Percentiles rank a stretch among this genome's conserved stretches.
Evolutionary conservation across 176 grass and related monocot genomes (phyloP).

Genomic region (Triticum urartu): DNA sequence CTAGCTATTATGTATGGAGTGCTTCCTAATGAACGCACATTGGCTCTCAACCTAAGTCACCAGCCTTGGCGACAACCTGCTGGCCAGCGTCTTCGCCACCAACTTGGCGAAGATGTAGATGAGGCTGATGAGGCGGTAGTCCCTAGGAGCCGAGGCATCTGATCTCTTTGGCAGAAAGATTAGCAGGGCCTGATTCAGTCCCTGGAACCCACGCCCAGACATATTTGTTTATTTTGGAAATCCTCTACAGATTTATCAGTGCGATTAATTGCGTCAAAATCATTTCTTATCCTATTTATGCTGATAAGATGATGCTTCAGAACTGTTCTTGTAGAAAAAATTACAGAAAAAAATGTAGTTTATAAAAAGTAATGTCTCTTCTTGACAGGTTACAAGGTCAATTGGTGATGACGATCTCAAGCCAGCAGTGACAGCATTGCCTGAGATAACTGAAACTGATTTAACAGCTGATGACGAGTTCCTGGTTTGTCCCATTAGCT

Average conservation of each 20-base stretch:
- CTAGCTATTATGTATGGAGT: not conserved
- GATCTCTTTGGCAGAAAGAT: not conserved
- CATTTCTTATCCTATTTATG: conserved; percentile 6
- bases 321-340: not conserved
- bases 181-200: not conserved
- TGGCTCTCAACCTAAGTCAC: not conserved
- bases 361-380: conserved; percentile 15
- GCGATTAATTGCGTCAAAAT: not conserved
- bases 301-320: not conserved
- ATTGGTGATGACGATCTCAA: conserved; percentile 96
- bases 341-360: not conserved
- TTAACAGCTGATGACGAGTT: conserved; percentile 77
- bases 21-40: not conserved
- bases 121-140: not conserved
- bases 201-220: not conserved
- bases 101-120: not conserved
- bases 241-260: not conserved
- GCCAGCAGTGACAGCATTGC: conserved; percentile 86
- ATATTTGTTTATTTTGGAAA: not conserved
- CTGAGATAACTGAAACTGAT: conserved; percentile 73
- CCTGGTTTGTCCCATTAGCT: conserved; percentile 53
- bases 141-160: not conserved
- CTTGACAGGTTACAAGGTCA: conserved; percentile 86
- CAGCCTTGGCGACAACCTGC: not conserved
- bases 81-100: not conserved